phyloP scores from a whole-genome alignment of 192 early-diverging fungal species.

The Helicostylum pulchrum region DNA sequence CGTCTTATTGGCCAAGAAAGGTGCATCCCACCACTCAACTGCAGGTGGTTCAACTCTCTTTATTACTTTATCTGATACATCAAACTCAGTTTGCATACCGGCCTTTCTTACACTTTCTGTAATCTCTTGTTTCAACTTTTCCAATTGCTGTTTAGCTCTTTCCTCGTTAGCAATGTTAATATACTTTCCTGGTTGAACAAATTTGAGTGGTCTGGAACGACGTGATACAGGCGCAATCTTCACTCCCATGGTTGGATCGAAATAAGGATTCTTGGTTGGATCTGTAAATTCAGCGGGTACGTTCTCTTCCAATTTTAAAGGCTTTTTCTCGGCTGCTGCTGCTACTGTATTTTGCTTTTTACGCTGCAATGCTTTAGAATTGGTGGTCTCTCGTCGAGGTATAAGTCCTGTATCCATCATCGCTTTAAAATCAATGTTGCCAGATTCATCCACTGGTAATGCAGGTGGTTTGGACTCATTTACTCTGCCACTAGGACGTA shows the following conservation, averaged over 20 bases:
- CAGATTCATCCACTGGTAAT: constrained; percentile 44
- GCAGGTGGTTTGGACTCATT: constrained; percentile 34
- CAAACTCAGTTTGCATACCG: constrained; percentile 72
- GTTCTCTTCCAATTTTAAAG: constrained; percentile 50
- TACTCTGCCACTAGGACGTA: constrained; percentile 36
- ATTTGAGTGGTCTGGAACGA: constrained; percentile 59
- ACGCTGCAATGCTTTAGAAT: constrained; percentile 64
- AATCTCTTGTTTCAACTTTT: constrained; percentile 72
- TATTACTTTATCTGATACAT: constrained; percentile 64
- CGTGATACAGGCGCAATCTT: constrained; percentile 41
- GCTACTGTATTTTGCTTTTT: constrained; percentile 30
- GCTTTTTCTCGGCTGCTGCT: constrained; percentile 45
- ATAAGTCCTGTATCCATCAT: constrained; percentile 44
- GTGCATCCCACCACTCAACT: constrained; percentile 98
- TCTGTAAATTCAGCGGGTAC: constrained; percentile 52
- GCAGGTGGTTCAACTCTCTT: constrained; percentile 68
- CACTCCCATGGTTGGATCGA: constrained; percentile 62
- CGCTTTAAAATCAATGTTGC: constrained; percentile 46
- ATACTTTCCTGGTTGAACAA: constrained; percentile 81
- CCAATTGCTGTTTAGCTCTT: constrained; percentile 70
- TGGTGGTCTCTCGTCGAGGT: constrained; percentile 51
- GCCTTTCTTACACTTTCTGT: constrained; percentile 67
- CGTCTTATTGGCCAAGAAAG: constrained; percentile 63
- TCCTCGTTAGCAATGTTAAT: constrained; percentile 79
- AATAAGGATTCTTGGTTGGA: constrained; percentile 85